Conservation (phyloP, 2,329 filamentous ascomycete species). For the Aspergillus neoniger region DNA sequence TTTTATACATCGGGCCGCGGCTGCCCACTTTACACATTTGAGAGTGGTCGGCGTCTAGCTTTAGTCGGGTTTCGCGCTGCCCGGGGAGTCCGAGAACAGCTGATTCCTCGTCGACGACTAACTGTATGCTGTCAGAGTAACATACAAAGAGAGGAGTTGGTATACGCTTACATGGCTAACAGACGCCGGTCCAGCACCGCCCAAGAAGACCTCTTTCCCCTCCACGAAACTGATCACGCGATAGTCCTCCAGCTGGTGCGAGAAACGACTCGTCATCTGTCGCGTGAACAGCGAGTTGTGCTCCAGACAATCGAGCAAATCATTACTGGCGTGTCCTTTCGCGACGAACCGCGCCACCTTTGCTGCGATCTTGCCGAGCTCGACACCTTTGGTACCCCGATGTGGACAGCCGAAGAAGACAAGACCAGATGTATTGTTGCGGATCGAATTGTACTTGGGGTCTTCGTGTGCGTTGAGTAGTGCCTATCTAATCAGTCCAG, state of each 20-base stretch:
- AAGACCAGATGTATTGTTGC: conserved; percentile 34
- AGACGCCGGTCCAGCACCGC: conserved; percentile 31
- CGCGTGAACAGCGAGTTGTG: conserved; percentile 35
- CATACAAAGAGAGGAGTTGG: too few relatives aligned
- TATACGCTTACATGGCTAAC: conserved; percentile 29
- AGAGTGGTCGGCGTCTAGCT: conserved; percentile 39
- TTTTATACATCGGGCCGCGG: conserved; percentile 33
- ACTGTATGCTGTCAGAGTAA: conserved; percentile 16
- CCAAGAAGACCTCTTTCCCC: conserved; percentile 33
- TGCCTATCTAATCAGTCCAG: conserved; percentile 22
- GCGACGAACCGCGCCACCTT: conserved; percentile 36
- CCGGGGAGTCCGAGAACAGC: conserved; percentile 37
- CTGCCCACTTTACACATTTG: conserved; percentile 37
- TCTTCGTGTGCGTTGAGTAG: conserved; percentile 39
- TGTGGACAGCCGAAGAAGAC: conserved; percentile 41
- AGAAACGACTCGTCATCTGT: conserved; percentile 36
- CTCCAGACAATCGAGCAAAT: conserved; percentile 31
- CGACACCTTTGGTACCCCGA: conserved; percentile 35
- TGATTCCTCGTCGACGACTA: conserved; percentile 40
- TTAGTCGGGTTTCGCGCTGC: conserved; percentile 37
- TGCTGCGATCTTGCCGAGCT: conserved; percentile 36
- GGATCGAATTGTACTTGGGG: conserved; percentile 36
- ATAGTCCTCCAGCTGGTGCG: conserved; percentile 38
- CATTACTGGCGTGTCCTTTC: conserved; percentile 35
- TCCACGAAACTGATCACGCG: conserved; percentile 39